Evolutionary conservation across 306 rosid species (phyloP), one percentile per base, ranked within the genome.

Genomic region (Cicer yamashitae): DNA sequence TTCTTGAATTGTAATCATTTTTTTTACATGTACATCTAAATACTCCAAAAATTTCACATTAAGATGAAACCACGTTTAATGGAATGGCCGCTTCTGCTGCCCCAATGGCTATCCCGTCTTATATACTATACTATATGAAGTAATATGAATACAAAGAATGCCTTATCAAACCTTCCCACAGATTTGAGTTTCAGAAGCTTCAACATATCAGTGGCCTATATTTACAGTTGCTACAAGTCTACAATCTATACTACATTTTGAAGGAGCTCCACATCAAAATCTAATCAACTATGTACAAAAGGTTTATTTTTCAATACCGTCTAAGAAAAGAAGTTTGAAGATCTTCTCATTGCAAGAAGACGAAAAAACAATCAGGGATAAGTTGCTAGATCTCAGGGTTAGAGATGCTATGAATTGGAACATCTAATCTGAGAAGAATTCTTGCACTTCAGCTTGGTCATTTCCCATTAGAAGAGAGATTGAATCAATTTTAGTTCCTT

Each of bases 371-470:
- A 73, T n/a, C 77, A 75, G 64, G 48, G 77, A 80, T 46, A 77
- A 60, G 10, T 18, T 71, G 64, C 61, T 18, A 12, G 56, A 51
- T 41, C 37, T 9, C 50, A 18, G 43, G 51, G 67, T 78, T n/a
- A 73, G 56, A 56, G 51, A 38, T n/a, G 65, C 7, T 12, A 71
- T 30, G 72, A 75, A 69, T 37, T 12, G 62, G 48, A 50, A 43
- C 63, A 50, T 67, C 43, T 81, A 93, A 84, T 89, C 93, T 30
- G 96, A 90, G 83, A 88, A 91, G 11, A 93, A 82, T 83, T 76
- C 94, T 76, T 89, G 91, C 8, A 89, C 58, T 80, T 86, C 96
- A 22, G 87, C 82, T 70, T 81, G 86, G 45, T 86, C 87, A 2
- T 82, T 48, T 76, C 77, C 82, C 41, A 39, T 18, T 63, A 50